Evolutionary conservation across 1,284 basidiomycete species (phyloP).

Genomic region (Boletus semigastroideus): DNA sequence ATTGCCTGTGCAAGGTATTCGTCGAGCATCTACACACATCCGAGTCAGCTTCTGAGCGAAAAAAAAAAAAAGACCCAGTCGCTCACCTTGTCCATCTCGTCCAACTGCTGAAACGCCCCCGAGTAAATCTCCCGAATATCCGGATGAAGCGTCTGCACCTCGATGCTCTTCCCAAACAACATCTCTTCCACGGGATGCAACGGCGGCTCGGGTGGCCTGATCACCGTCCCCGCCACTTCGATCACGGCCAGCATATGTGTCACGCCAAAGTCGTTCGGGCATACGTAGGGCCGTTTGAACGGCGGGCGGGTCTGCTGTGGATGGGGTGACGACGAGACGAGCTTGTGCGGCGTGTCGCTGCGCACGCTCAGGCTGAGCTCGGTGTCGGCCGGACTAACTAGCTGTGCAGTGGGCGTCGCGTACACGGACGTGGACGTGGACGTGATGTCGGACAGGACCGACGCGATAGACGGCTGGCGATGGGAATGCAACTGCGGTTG

Average conservation of each 20-base stretch:
- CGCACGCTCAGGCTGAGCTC: constrained; percentile 19
- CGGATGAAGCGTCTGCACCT: constrained; percentile 67
- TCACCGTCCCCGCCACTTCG: constrained; percentile 52
- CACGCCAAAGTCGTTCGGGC: constrained; percentile 82
- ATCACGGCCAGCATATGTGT: constrained; percentile 83
- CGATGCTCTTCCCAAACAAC: constrained; percentile 67
- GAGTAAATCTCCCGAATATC: constrained; percentile 70
- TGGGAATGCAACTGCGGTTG: constrained; percentile 26
- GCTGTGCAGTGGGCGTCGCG: constrained; percentile 46
- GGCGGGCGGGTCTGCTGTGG: background rate
- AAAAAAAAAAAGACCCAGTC: background rate
- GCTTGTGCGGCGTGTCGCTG: constrained; percentile 29
- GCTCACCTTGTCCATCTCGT: constrained; percentile 73
- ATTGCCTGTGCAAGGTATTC: constrained; percentile 34
- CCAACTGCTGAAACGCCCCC: constrained; percentile 69
- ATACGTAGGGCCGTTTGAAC: constrained; percentile 49
- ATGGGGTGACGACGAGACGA: constrained; percentile 4
- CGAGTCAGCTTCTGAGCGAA: background rate
- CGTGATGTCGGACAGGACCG: constrained; percentile 58
- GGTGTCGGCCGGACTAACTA: constrained; percentile 32
- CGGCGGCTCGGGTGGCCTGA: constrained; percentile 25
- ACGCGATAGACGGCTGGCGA: constrained; percentile 62
- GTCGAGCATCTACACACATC: constrained; percentile 31
- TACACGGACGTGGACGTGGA: constrained; percentile 40
- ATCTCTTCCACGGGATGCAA: constrained; percentile 68